Evolutionary conservation across 2,329 filamentous ascomycete genomes (phyloP).

Genomic region (Truncatella angustata): DNA sequence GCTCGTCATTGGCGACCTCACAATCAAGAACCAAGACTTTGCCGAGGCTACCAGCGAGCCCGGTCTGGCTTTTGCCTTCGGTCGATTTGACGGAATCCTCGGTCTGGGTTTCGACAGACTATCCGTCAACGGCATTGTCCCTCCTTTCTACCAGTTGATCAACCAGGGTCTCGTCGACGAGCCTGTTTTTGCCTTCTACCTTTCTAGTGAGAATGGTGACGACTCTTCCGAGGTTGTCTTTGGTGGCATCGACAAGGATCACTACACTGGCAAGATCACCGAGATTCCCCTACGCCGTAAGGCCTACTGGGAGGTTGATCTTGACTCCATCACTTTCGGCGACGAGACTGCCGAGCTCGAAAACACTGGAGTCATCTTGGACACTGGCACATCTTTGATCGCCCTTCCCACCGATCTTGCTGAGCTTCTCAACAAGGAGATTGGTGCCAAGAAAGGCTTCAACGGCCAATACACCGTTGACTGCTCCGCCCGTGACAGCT

Average conservation of each 20-base stretch:
- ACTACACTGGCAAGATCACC: slow-evolving; percentile 81
- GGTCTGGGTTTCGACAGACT: slow-evolving; percentile 94
- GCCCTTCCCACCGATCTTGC: slow-evolving; percentile 88
- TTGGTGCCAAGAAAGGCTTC: slow-evolving; percentile 96
- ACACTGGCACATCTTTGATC: slow-evolving; percentile 97
- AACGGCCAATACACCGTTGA: slow-evolving; percentile 96
- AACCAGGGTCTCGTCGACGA: slow-evolving; percentile 88
- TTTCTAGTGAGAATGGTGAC: slow-evolving; percentile 67
- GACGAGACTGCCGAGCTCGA: slow-evolving; percentile 85
- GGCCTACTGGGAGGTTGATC: slow-evolving; percentile 99
- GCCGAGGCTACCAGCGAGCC: slow-evolving; percentile 95
- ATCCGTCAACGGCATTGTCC: slow-evolving; percentile 92
- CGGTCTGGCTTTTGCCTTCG: slow-evolving; percentile 95
- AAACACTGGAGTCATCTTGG: slow-evolving; percentile 92
- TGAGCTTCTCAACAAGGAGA: slow-evolving; percentile 95
- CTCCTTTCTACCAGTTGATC: slow-evolving; percentile 95
- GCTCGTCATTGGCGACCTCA: slow-evolving; percentile 83
- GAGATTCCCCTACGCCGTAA: slow-evolving; percentile 95
- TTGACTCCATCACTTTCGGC: slow-evolving; percentile 88
- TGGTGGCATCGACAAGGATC: slow-evolving; percentile 79
- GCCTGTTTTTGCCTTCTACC: slow-evolving; percentile 94
- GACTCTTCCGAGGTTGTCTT: slow-evolving; percentile 85
- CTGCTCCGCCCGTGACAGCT: slow-evolving; percentile 75
- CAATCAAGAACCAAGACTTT: slow-evolving; percentile 87
- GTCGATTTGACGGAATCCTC: slow-evolving; percentile 94